Percentiles rank a stretch among this genome's conserved stretches.
phyloP scores from a whole-genome alignment of 495 filamentous ascomycete genomes.

The Echria macrotheca region DNA sequence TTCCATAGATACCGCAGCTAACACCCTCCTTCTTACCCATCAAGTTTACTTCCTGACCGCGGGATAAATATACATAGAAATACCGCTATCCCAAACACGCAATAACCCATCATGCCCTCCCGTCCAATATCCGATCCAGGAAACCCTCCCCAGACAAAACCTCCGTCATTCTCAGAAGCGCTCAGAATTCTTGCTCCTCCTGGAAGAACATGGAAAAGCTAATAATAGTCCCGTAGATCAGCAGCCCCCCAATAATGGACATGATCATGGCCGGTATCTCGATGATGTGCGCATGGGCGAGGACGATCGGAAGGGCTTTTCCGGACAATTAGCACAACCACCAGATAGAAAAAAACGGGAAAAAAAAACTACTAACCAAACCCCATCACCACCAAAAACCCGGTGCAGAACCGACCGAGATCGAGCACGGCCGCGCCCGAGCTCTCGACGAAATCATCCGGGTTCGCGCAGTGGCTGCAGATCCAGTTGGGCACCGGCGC shows the following conservation, averaged over 20 bases:
- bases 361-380: constrained; percentile 56
- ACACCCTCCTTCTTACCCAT: no score
- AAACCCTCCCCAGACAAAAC: background rate
- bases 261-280: constrained; percentile 83
- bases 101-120: no score
- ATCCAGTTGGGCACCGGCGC: constrained; percentile 96
- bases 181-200: constrained; percentile 79
- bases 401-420: constrained; percentile 89
- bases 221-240: constrained; percentile 98
- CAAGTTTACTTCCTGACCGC: no score
- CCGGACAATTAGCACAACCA: constrained; percentile 13
- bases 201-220: constrained; percentile 97
- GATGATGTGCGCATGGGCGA: constrained; percentile 82
- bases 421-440: constrained; percentile 75
- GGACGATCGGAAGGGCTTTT: constrained; percentile 79
- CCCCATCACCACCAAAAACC: constrained; percentile 96
- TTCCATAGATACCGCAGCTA: no score
- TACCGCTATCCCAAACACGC: no score
- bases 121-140: no score
- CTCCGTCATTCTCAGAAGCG: background rate
- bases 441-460: constrained; percentile 95
- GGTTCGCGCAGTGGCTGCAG: constrained; percentile 77
- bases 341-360: background rate
- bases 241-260: constrained; percentile 82
- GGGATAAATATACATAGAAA: no score